phyloP scores from a whole-genome alignment of 257 asterid genomes.

The Salvia hispanica region DNA sequence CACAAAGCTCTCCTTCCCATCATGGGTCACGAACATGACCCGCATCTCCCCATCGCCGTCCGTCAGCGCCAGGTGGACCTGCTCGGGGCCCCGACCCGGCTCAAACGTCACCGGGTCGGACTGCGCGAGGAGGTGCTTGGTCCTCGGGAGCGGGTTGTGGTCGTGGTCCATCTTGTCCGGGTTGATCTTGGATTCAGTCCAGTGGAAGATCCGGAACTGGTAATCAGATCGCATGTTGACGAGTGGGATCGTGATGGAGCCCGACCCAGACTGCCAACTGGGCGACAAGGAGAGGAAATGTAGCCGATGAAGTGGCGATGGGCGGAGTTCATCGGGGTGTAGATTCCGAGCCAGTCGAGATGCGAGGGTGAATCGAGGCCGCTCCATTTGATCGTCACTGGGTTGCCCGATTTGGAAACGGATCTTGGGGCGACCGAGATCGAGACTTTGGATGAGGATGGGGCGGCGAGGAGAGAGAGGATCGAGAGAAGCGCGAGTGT shows the following conservation, averaged over 20 bases:
- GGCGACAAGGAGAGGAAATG: conserved; percentile 67
- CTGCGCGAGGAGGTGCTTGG: conserved; percentile 65
- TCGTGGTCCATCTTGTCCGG: conserved; percentile 70
- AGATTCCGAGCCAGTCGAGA: conserved; percentile 93
- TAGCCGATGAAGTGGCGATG: conserved; percentile 72
- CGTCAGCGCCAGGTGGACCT: conserved; percentile 80
- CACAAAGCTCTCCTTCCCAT: conserved; percentile 65
- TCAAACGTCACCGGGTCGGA: conserved; percentile 58
- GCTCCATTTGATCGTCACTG: conserved; percentile 65
- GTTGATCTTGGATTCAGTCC: conserved; percentile 69
- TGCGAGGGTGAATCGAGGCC: conserved; percentile 63
- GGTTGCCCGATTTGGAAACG: conserved; percentile 65
- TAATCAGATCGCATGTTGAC: conserved; percentile 70
- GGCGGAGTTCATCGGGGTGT: conserved; percentile 67
- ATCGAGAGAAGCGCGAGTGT: conserved; percentile 26
- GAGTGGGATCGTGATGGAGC: conserved; percentile 66
- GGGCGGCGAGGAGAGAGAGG: conserved; percentile 32
- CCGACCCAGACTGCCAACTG: conserved; percentile 80
- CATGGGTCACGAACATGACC: conserved; percentile 85
- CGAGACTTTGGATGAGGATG: conserved; percentile 45
- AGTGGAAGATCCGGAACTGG: conserved; percentile 85
- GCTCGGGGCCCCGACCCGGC: conserved; percentile 75
- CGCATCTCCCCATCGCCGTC: conserved; percentile 85
- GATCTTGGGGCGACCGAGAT: conserved; percentile 51
- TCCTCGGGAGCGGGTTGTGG: conserved; percentile 79